These are phyloP conservation scores for Termitomyces sp. DNA, from an alignment of 768 basidiomycete species.

Conservation along the genomic window DNA sequence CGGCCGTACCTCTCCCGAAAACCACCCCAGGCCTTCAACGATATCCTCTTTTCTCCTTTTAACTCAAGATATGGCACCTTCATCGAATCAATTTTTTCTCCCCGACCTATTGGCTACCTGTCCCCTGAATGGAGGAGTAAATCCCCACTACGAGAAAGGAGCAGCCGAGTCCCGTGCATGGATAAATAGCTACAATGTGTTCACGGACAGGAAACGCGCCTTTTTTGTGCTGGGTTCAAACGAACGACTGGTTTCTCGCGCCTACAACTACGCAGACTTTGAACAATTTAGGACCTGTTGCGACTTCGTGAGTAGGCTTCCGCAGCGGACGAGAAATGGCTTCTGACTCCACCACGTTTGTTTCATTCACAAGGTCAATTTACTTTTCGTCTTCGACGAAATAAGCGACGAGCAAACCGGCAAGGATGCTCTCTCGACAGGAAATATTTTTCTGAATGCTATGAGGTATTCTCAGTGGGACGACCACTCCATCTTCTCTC, in stretches of 20 bases:
- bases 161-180: slow-evolving; percentile 54
- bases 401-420: slow-evolving; percentile 62
- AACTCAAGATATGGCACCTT: slow-evolving; percentile 14
- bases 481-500: slow-evolving; percentile 50
- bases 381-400: slow-evolving; percentile 64
- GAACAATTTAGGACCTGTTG: slow-evolving; percentile 56
- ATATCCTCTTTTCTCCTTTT: slow-evolving; percentile 10
- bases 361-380: slow-evolving; percentile 37
- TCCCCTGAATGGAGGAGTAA: slow-evolving; percentile 41
- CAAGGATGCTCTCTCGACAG: slow-evolving; percentile 46
- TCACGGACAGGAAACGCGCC: slow-evolving; percentile 55
- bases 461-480: slow-evolving; percentile 47
- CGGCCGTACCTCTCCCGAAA: not conserved
- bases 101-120: slow-evolving; percentile 50
- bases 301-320: slow-evolving; percentile 43
- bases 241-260: slow-evolving; percentile 56
- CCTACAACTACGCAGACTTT: slow-evolving; percentile 52
- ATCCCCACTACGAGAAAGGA: slow-evolving; percentile 51
- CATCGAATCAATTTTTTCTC: slow-evolving; percentile 37
- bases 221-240: slow-evolving; percentile 58
- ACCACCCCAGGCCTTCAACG: not conserved
- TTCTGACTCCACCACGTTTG: not conserved
- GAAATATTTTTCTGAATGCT: slow-evolving; percentile 45
- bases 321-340: not conserved
- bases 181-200: slow-evolving; percentile 55